phyloP scores from a whole-genome alignment of 2,329 filamentous ascomycete species.

The Ophiostoma ips region DNA sequence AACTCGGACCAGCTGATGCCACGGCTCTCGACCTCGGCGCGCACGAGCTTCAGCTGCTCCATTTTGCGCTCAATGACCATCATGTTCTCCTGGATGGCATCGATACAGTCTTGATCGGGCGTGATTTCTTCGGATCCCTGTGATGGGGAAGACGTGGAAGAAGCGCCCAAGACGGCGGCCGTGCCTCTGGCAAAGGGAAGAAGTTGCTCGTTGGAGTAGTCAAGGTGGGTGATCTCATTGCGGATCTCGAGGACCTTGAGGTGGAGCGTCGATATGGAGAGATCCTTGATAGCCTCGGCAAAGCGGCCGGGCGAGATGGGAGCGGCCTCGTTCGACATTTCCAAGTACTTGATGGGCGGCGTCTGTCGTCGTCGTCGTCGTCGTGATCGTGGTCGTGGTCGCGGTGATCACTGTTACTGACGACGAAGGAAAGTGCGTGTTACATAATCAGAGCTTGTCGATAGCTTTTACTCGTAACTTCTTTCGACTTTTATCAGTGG shows the following conservation, averaged over 20 bases:
- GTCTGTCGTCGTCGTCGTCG: not conserved
- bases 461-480: no score
- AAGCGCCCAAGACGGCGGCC: slow-evolving; percentile 20
- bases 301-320: slow-evolving; percentile 52
- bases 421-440: not conserved
- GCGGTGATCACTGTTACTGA: not conserved
- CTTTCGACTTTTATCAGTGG: not conserved
- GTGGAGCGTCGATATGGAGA: slow-evolving; percentile 53
- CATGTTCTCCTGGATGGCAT: slow-evolving; percentile 61
- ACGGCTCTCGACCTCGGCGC: slow-evolving; percentile 46
- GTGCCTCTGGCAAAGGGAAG: slow-evolving; percentile 48
- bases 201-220: slow-evolving; percentile 60
- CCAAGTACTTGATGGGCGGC: not conserved
- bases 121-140: not conserved
- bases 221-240: slow-evolving; percentile 61
- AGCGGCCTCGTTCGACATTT: slow-evolving; percentile 28
- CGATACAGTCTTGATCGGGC: slow-evolving; percentile 56
- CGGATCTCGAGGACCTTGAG: slow-evolving; percentile 63
- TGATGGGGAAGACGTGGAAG: slow-evolving; percentile 16
- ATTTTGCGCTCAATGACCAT: slow-evolving; percentile 53
- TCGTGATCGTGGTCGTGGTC: not conserved
- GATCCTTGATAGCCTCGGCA: slow-evolving; percentile 51
- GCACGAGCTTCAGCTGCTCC: slow-evolving; percentile 49
- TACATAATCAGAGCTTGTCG: not conserved
- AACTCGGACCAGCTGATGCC: slow-evolving; percentile 46